phyloP scores from a whole-genome alignment of 495 filamentous ascomycete species.

The Copromyces sp. region DNA sequence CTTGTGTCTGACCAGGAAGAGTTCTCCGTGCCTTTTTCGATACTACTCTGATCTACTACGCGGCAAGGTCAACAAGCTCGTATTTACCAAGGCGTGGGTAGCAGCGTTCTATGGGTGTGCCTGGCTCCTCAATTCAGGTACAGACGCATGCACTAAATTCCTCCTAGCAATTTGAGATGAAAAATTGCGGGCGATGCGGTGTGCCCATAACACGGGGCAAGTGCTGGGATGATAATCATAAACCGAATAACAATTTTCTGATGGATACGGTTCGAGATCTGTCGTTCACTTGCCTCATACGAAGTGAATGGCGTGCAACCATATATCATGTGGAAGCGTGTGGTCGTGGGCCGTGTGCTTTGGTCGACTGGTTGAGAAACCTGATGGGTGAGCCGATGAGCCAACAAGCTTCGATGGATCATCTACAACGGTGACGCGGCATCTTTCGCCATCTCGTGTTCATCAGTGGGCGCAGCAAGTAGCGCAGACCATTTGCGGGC shows the following conservation, averaged over 20 bases:
- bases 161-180: background rate
- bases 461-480: slow-evolving; percentile 3
- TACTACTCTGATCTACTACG: background rate
- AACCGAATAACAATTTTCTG: background rate
- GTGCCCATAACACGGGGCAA: background rate
- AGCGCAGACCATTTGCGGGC: background rate
- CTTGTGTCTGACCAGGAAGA: background rate
- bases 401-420: background rate
- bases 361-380: background rate
- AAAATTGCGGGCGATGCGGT: background rate
- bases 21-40: background rate
- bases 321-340: background rate
- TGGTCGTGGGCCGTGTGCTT: background rate
- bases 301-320: background rate
- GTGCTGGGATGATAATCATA: background rate
- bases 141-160: background rate
- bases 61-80: background rate
- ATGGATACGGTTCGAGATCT: background rate
- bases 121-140: background rate
- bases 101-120: background rate
- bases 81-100: background rate
- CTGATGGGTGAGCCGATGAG: background rate
- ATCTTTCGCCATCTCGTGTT: background rate
- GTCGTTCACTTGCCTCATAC: background rate
- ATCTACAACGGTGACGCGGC: background rate